These are phyloP conservation scores for Diddensiella santjacobensis DNA, from an alignment of 805 yeast species.

Conservation along the genomic window DNA sequence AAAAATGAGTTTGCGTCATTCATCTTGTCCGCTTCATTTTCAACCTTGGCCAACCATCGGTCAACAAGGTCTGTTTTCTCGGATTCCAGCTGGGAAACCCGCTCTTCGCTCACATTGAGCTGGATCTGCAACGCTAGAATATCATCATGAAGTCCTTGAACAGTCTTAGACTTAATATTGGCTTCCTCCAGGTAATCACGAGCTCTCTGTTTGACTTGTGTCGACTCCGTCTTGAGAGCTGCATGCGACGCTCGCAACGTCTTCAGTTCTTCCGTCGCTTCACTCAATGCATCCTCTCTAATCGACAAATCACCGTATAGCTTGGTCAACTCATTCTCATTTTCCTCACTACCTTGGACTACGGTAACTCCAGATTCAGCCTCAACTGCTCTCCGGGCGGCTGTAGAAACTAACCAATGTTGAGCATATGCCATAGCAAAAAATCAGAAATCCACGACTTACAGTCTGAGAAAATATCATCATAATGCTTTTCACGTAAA, in stretches of 20 bases:
- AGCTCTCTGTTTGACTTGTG: slow-evolving; percentile 30
- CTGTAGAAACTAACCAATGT: slow-evolving; percentile 15
- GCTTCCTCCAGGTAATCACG: slow-evolving; percentile 25
- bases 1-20: slow-evolving; percentile 42
- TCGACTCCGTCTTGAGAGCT: slow-evolving; percentile 27
- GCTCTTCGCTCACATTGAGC: slow-evolving; percentile 41
- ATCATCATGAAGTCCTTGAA: slow-evolving; percentile 65
- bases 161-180: slow-evolving; percentile 48
- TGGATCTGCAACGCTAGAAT: slow-evolving; percentile 59
- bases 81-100: slow-evolving; percentile 36
- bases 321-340: slow-evolving; percentile 18
- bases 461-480: slow-evolving; percentile 21
- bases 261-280: neutral
- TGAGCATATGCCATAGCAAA: too few species aligned
- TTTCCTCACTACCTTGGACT: slow-evolving; percentile 4
- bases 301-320: slow-evolving; percentile 16
- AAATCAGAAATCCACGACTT: too few species aligned
- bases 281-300: slow-evolving; percentile 11
- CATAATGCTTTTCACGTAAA: slow-evolving; percentile 19
- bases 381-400: slow-evolving; percentile 24
- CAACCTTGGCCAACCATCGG: slow-evolving; percentile 58
- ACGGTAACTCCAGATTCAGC: slow-evolving; percentile 6
- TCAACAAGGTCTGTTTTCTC: slow-evolving; percentile 52
- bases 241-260: slow-evolving; percentile 11
- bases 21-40: slow-evolving; percentile 56